Percentiles rank a stretch among this genome's conserved stretches.
These are phyloP conservation scores for Talaromyces sp. DNA, from an alignment of 2,329 filamentous ascomycete species.

Conservation along the genomic window DNA sequence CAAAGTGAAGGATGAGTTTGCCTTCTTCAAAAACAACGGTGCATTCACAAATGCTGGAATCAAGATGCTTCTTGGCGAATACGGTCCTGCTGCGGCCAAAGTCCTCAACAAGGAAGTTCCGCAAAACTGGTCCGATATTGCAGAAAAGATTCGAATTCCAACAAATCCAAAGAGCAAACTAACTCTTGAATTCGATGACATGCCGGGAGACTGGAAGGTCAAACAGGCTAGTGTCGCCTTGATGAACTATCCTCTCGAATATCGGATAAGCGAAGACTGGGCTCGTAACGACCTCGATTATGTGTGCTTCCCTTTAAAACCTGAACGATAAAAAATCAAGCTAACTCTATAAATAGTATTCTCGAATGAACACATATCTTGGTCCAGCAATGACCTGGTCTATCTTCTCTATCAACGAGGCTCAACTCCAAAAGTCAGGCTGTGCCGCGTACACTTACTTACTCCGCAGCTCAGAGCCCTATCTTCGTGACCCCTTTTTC, in stretches of 20 bases:
- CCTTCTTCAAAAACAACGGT: conserved; percentile 56
- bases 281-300: conserved; percentile 38
- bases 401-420: conserved; percentile 57
- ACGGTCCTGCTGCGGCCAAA: conserved; percentile 33
- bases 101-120: conserved; percentile 3
- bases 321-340: not conserved
- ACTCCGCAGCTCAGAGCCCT: conserved; percentile 53
- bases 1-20: conserved; percentile 47
- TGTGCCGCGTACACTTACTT: conserved; percentile 60
- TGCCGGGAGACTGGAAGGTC: conserved; percentile 56
- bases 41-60: conserved; percentile 57
- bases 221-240: conserved; percentile 63
- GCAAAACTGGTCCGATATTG: conserved; percentile 9
- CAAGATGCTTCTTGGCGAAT: conserved; percentile 41
- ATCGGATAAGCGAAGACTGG: conserved; percentile 25
- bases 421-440: conserved; percentile 53
- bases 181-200: conserved; percentile 52
- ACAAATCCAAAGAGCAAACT: conserved; percentile 45
- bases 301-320: conserved; percentile 37
- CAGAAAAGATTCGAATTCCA: conserved; percentile 10
- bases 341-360: conserved; percentile 41
- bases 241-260: conserved; percentile 53
- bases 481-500: conserved; percentile 57
- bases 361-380: conserved; percentile 55
- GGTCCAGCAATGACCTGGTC: conserved; percentile 63